Base-by-base conservation (phyloP, 768 basidiomycete genomes). In the Podaxis carcinomalis region DNA sequence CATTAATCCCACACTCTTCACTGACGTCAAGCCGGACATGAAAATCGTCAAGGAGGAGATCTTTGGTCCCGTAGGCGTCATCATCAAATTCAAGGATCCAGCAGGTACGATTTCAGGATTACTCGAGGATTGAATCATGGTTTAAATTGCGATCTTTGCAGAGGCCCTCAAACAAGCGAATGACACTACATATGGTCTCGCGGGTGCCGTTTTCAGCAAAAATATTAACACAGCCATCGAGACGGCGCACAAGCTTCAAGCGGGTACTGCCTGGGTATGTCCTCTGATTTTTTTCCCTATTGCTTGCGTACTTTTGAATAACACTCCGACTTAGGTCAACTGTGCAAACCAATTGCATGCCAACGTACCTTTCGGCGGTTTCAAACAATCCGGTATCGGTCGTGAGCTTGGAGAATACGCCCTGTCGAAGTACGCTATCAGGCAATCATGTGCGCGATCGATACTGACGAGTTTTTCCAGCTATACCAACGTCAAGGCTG, bases 181-280 rank as follows among this genome's bases (percentile, higher is more conserved):
- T 74, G 88, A 96, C 70, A 89, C 91, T 3, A 37, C 79, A 23
- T 96, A 95, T 72, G 95, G 95, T 61, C 84, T 97, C 49, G 93
- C 93, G 13, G 87, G 90, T 2, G 89, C 90, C 6, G 86, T 98
- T 56, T 97, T 95, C 80, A 87, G 90, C 37, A 79, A 84, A 68
- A 81, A 95, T 73, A 73, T 96, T 76, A 84, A 82, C 65, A 81
- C 88, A 27, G 93, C 91, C 0, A 74, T 95, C 57, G 75, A 77
- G 61, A 84, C 86, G 1, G 90, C 92, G 6, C 86, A 92, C 70
- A 79, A 74, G 61, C 76, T 98, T 62, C 82, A 90, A 67, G 90
- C 92, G 4, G 95, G 95, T 36, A 93, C 92, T 4, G 83, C 80
- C 3, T 94, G 89, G 88, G 78, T 88, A 62, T 40, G 69, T 66